Percentiles rank a stretch among this genome's conserved stretches.
phyloP scores from a whole-genome alignment of 164 flowering plant genomes.

The Cinnamomum chago region DNA sequence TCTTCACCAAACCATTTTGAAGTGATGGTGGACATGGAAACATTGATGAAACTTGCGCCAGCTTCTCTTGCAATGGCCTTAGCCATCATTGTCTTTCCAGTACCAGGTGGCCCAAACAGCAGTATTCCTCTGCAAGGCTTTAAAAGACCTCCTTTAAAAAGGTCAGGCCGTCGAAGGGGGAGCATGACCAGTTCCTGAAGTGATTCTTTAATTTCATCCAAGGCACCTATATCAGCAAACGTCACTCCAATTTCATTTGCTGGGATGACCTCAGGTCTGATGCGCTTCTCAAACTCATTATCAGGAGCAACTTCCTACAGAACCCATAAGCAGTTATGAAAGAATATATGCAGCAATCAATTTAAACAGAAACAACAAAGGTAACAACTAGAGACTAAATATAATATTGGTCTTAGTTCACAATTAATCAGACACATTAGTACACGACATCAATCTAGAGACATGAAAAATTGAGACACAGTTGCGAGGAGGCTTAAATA shows the following conservation, averaged over 20 bases:
- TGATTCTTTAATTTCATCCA: constrained; percentile 87
- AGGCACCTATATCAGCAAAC: constrained; percentile 87
- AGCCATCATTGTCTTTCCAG: constrained; percentile 97
- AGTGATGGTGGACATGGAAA: constrained; percentile 95
- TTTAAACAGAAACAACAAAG: too few relatives aligned
- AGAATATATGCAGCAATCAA: too few relatives aligned
- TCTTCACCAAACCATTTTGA: constrained; percentile 99
- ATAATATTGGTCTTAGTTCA: too few relatives aligned
- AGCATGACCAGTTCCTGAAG: constrained; percentile 97
- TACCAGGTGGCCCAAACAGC: constrained; percentile 96
- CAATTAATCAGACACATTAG: too few relatives aligned
- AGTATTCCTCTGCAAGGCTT: constrained; percentile 94
- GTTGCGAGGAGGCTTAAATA: too few relatives aligned
- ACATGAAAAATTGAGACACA: too few relatives aligned
- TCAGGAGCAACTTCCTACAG: constrained; percentile 71
- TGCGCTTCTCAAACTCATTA: constrained; percentile 94
- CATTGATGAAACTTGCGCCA: constrained; percentile 96
- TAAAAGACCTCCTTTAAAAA: constrained; percentile 83
- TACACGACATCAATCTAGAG: too few relatives aligned
- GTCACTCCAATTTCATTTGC: constrained; percentile 77
- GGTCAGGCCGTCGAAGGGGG: constrained; percentile 93
- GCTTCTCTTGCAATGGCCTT: constrained; percentile 98
- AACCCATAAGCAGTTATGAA: too few relatives aligned
- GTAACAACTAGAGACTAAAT: too few relatives aligned
- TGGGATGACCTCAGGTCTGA: constrained; percentile 92